Evolutionary conservation across 2,329 filamentous ascomycete species (phyloP).

Genomic region (Sarocladiaceae sp.): DNA sequence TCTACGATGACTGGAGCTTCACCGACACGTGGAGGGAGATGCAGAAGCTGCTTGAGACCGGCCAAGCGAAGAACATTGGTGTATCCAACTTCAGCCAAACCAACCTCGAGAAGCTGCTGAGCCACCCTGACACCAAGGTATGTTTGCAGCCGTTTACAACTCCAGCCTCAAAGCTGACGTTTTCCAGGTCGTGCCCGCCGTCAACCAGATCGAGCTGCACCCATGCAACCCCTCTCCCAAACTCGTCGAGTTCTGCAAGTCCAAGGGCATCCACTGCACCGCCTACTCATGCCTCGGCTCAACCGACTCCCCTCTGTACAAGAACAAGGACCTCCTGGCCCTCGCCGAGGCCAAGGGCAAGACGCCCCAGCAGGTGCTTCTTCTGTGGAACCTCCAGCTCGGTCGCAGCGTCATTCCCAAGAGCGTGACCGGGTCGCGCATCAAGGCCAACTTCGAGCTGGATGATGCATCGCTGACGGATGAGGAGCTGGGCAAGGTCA

Average conservation of each 20-base stretch:
- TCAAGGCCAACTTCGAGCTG: constrained; percentile 68
- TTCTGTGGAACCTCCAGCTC: constrained; percentile 75
- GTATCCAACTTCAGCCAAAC: constrained; percentile 81
- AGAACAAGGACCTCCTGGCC: constrained; percentile 55
- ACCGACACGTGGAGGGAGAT: constrained; percentile 62
- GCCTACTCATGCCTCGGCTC: constrained; percentile 70
- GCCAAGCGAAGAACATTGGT: constrained; percentile 74
- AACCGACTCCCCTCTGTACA: constrained; percentile 63
- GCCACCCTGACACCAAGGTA: constrained; percentile 66
- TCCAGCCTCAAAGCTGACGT: constrained; percentile 27
- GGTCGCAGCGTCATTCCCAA: constrained; percentile 84
- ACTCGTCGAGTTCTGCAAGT: constrained; percentile 64
- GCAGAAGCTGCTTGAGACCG: constrained; percentile 61
- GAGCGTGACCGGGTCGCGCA: constrained; percentile 66
- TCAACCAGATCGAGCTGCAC: constrained; percentile 80
- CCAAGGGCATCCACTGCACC: constrained; percentile 69
- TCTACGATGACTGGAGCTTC: constrained; percentile 73
- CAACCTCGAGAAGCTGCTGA: constrained; percentile 72
- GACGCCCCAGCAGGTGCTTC: constrained; percentile 67
- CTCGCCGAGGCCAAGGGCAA: constrained; percentile 62
- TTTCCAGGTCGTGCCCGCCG: constrained; percentile 51
- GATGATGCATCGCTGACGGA: constrained; percentile 67
- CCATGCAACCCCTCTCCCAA: constrained; percentile 77
- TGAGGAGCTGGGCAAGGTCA: constrained; percentile 65
- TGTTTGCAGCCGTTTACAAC: constrained; percentile 59